Percentiles rank a stretch among this genome's conserved stretches.
Conservation (phyloP, 2,329 filamentous ascomycete genomes). For the Calonectria naviculata region DNA sequence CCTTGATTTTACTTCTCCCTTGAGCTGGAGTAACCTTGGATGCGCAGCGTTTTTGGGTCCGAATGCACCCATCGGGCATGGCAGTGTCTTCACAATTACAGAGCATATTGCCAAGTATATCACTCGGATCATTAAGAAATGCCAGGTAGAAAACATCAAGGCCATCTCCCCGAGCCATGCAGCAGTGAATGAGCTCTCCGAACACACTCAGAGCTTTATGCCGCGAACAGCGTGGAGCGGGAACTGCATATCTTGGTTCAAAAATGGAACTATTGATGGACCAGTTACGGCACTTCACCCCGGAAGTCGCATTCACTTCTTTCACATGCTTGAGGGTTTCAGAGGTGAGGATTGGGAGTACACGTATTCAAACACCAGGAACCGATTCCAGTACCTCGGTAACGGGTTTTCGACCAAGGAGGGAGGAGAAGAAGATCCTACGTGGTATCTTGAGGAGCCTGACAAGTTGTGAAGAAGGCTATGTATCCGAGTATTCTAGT, state of each 20-base stretch:
- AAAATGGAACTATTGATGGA: conserved; percentile 54
- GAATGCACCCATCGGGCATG: conserved; percentile 62
- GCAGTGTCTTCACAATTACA: conserved; percentile 61
- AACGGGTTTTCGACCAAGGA: conserved; percentile 64
- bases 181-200: conserved; percentile 62
- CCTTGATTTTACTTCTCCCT: neutral
- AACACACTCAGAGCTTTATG: conserved; percentile 62
- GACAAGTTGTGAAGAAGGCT: conserved; percentile 5
- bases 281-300: conserved; percentile 62
- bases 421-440: conserved; percentile 49
- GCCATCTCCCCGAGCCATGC: conserved; percentile 56
- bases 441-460: conserved; percentile 54
- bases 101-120: conserved; percentile 66
- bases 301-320: conserved; percentile 62
- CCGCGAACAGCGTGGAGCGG: conserved; percentile 63
- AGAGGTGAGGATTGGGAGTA: conserved; percentile 66
- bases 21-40: neutral
- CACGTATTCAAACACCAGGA: conserved; percentile 47
- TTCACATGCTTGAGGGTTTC: conserved; percentile 62
- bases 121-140: conserved; percentile 58
- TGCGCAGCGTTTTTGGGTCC: conserved; percentile 61
- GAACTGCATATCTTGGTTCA: conserved; percentile 63
- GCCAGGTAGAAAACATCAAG: conserved; percentile 61
- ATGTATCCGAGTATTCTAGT: too few relatives aligned
- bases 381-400: conserved; percentile 54